Evolutionary conservation across 495 filamentous ascomycete species (phyloP).

Genomic region (Daldinia childiae): DNA sequence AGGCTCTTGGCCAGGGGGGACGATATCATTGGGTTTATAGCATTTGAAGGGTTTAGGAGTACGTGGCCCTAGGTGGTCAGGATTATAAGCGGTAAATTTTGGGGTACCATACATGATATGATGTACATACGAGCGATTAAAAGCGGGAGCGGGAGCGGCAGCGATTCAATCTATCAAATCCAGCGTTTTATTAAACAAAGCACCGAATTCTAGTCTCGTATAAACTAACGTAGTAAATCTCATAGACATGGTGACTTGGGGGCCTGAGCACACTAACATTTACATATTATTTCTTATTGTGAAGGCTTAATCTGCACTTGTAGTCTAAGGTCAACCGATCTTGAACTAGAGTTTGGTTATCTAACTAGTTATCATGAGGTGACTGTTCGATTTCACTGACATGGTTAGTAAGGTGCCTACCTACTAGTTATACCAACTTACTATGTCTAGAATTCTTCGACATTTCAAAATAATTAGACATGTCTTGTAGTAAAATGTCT

Average conservation of each 20-base stretch:
- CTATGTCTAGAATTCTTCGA: neutral
- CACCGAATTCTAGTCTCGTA: neutral
- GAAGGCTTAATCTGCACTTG: neutral
- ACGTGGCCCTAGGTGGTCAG: neutral
- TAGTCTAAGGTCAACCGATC: neutral
- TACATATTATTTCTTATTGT: neutral
- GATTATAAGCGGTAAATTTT: conserved; percentile 7
- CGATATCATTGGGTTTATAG: neutral
- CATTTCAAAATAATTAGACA: too few relatives aligned
- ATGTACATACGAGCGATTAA: conserved; percentile 4
- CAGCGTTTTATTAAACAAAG: neutral
- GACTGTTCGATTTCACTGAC: neutral
- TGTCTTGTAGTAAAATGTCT: too few relatives aligned
- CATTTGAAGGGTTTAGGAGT: conserved; percentile 1
- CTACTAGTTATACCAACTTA: neutral
- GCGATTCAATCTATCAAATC: conserved; percentile 6
- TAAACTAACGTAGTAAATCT: neutral
- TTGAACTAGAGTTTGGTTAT: neutral
- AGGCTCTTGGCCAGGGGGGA: neutral
- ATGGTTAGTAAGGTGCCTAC: neutral
- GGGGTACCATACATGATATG: neutral
- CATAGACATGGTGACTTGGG: neutral
- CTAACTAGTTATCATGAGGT: neutral
- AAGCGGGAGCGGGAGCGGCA: conserved; percentile 5
- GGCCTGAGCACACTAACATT: neutral